Conservation (phyloP, 2,329 filamentous ascomycete genomes). For the Penicillium crustosum region DNA sequence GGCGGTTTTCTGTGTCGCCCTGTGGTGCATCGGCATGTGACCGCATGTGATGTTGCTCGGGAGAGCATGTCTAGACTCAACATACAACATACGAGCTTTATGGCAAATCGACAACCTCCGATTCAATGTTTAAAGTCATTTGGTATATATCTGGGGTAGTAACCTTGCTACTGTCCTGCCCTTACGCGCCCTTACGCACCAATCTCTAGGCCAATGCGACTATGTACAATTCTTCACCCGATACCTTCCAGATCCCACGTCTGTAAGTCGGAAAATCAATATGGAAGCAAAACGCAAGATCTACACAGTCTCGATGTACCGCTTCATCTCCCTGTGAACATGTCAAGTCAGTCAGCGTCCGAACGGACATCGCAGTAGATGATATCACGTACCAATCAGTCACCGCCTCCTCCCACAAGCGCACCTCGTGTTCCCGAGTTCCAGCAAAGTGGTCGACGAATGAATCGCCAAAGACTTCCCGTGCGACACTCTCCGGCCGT, state of each 20-base stretch:
- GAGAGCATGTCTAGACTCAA: background rate
- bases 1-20: background rate
- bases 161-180: background rate
- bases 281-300: background rate
- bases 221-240: constrained; percentile 4
- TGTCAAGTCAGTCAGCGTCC: constrained; percentile 23
- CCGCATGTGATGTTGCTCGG: constrained; percentile 9
- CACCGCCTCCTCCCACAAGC: constrained; percentile 91
- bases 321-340: constrained; percentile 65
- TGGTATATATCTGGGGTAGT: background rate
- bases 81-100: no score
- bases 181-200: background rate
- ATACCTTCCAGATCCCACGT: background rate
- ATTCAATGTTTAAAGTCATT: background rate
- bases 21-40: constrained; percentile 16
- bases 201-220: constrained; percentile 1
- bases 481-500: constrained; percentile 76
- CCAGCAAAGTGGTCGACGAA: constrained; percentile 97
- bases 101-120: background rate
- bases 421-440: constrained; percentile 85
- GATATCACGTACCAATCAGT: constrained; percentile 78
- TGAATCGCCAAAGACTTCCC: constrained; percentile 88
- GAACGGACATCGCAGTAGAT: background rate
- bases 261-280: background rate
- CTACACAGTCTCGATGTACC: constrained; percentile 75